These are phyloP conservation scores for Metschnikowia picachoensis DNA, from an alignment of 805 yeast species.

Conservation along the genomic window DNA sequence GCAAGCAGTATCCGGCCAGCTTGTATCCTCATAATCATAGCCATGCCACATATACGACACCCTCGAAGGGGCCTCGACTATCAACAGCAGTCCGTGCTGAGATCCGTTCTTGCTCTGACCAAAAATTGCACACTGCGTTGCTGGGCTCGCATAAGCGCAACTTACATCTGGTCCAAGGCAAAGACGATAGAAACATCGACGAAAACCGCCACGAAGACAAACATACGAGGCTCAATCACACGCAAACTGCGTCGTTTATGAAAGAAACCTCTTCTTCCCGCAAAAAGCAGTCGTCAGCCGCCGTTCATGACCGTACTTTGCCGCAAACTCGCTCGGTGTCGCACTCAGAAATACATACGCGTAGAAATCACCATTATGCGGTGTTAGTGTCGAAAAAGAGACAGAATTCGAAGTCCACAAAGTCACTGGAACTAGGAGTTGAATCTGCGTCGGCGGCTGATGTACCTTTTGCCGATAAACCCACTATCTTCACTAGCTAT, in stretches of 20 bases:
- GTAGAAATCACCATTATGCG: slow-evolving; percentile 9
- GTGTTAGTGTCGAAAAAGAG: slow-evolving; percentile 12
- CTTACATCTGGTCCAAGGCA: slow-evolving; percentile 7
- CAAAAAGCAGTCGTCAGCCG: slow-evolving; percentile 22
- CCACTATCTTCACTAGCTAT: slow-evolving; percentile 9
- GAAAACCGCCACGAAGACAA: slow-evolving; percentile 3
- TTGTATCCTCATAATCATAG: slow-evolving; percentile 8
- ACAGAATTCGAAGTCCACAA: slow-evolving; percentile 2
- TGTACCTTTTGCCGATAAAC: slow-evolving; percentile 8
- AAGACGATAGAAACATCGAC: slow-evolving; percentile 1
- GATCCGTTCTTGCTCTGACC: slow-evolving; percentile 8
- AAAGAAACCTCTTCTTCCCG: slow-evolving; percentile 37
- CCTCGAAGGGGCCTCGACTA: slow-evolving; percentile 18
- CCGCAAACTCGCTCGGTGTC: slow-evolving; percentile 11
- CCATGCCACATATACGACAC: slow-evolving; percentile 14
- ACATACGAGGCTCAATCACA: slow-evolving; percentile 14
- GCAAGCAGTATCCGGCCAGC: slow-evolving; percentile 11
- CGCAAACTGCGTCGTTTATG: slow-evolving; percentile 30
- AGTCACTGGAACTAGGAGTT: not conserved
- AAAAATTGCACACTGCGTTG: not conserved
- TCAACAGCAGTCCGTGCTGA: slow-evolving; percentile 24
- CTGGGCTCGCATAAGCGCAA: slow-evolving; percentile 12
- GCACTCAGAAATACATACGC: slow-evolving; percentile 13
- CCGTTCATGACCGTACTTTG: not conserved
- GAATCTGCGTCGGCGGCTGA: not conserved